Base-by-base conservation (phyloP, 179 eudicot genomes). In the Silene vulgaris region DNA sequence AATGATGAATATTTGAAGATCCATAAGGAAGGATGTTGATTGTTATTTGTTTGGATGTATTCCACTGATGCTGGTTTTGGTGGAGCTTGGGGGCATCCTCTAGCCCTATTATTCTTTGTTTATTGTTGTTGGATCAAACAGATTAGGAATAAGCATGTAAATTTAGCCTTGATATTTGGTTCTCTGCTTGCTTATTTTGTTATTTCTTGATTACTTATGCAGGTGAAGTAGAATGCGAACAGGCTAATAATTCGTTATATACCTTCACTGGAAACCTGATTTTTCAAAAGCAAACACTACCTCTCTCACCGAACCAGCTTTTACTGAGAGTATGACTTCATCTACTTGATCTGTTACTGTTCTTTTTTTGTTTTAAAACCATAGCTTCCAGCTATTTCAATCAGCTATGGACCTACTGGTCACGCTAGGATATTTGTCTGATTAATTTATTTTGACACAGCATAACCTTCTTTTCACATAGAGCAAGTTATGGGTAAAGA, bases 201-300 rank as follows among this genome's bases (percentile, higher is more conserved):
- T 37, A 40, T 69, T 56, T 72, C 26, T 64, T 66, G n/a, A n/a
- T 65, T 54, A 59, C 62, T 21, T 74, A 26, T 74, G 82, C 90
- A 95, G 99, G 97, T 78, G 97, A 95, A 86, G 81, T 92, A 72
- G 88, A 90, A 62, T 95, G 99, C 74, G 99, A 96, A 80, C 98
- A 96, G 82, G 97, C 99, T 75, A 96, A 93, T 81, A 96, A 96
- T 82, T 96, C 99, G 4, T 81, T 96, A 80, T 96, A 96, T 85
- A 96, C 99, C 21, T 93, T 90, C 80, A 93, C 97, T 77, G 99
- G 99, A 67, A 96, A 96, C 85, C 89, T 96, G 86, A 89, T 90
- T 59, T 75, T 87, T 72, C 85, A 96, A 70, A 83, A 88, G 86
- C 99, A 96, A 84, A 96, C 93, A 16, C 79, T 96, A 77, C 96